phyloP scores from a whole-genome alignment of 805 yeast species.

The Candida nonsorbophila region DNA sequence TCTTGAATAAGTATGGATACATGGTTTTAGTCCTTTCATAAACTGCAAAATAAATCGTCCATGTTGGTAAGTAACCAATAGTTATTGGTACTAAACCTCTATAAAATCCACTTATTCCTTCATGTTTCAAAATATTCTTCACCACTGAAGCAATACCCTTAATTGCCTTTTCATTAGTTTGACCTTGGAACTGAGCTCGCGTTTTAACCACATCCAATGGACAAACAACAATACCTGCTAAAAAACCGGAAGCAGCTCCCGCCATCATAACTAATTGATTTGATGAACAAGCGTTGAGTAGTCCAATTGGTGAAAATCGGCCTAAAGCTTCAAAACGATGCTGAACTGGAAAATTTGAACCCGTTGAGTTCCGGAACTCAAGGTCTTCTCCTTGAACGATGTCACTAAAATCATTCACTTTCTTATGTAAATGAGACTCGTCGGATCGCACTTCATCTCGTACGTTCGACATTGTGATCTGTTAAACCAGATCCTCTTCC shows the following conservation, averaged over 20 bases:
- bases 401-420: slow-evolving; percentile 25
- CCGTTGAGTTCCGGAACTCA: slow-evolving; percentile 21
- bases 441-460: slow-evolving; percentile 4
- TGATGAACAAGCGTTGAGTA: slow-evolving; percentile 25
- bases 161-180: slow-evolving; percentile 34
- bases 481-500: no score
- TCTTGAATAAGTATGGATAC: slow-evolving; percentile 39
- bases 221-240: slow-evolving; percentile 86
- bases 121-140: slow-evolving; percentile 62
- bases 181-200: slow-evolving; percentile 86
- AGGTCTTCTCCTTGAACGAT: slow-evolving; percentile 33
- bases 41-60: slow-evolving; percentile 93
- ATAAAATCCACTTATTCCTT: slow-evolving; percentile 79
- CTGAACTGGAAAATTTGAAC: slow-evolving; percentile 14
- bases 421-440: neutral
- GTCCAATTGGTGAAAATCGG: slow-evolving; percentile 10
- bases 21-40: slow-evolving; percentile 72
- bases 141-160: slow-evolving; percentile 62
- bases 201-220: slow-evolving; percentile 96
- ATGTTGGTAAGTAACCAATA: slow-evolving; percentile 91
- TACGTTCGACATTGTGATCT: no score
- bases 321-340: slow-evolving; percentile 15
- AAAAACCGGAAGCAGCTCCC: slow-evolving; percentile 92
- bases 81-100: slow-evolving; percentile 90
- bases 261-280: slow-evolving; percentile 69